Base-by-base conservation (phyloP, 345 rosid genomes). In the Draba incana region DNA sequence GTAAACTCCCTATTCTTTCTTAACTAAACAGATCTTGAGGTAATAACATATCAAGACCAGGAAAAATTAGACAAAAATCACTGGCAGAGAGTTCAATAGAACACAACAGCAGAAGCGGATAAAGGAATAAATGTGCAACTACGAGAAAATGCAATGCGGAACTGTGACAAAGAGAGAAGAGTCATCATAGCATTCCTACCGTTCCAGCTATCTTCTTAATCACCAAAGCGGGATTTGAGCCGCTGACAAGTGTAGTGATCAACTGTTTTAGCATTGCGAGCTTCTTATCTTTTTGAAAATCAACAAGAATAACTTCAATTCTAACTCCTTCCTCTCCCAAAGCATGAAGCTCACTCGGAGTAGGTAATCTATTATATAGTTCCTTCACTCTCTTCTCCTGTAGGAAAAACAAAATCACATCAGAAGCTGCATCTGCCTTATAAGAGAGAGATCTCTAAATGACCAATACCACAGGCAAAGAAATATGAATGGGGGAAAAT, bases 361-460 rank as follows among this genome's bases (percentile, higher is more conserved):
- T 79, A 28, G 99, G 98, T 71, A 95, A 71, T 70, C 70, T 61
- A 64, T 77, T 77, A 81, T 86, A 92, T 42, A 66, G 81, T 57
- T 89, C 96, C 82, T 81, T 95, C 35, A 95, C 89, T 86, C 85
- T 86, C 82, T 88, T 95, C 60, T 92, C 99, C 99, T 95, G 86
- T 2, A 72, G 64, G 1, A 45, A 55, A 31, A 35, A 35, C 10
- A 35, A 35, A 0, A 6, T 56, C 28, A 69, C 49, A 31, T 68
- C 30, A 75, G 53, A 62, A 31, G 57, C 59, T 55, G 25, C n/a
- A 45, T 25, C 50, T 55, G 41, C 45, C 54, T 43, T 12, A 16
- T 61, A 43, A 42, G 24, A 70, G 31, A 33, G 37, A 54, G 55
- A 50, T 30, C 44, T 24, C 37, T 16, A 41, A 49, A 28, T 50